A percentile compares a stretch with the other conserved stretches of the same genome.
Conservation (phyloP, 208 protist genomes). For the Crithidia sp. region DNA sequence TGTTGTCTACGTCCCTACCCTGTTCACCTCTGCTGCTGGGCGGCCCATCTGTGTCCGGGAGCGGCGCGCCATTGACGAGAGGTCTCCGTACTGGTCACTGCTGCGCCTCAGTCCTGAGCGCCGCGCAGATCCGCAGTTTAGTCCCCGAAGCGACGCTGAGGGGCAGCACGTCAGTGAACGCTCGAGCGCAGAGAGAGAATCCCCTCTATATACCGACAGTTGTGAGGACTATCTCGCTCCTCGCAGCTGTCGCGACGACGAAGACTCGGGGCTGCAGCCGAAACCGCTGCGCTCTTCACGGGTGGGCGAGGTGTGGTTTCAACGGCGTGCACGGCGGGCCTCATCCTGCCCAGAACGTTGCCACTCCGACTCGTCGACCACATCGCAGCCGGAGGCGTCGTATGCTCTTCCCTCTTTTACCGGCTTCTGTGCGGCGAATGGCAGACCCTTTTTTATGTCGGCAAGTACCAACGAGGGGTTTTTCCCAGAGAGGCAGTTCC, state of each 20-base stretch:
- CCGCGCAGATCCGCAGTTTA: neutral
- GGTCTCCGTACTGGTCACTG: slow-evolving; percentile 54
- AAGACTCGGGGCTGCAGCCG: too few relatives aligned
- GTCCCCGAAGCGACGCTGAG: neutral
- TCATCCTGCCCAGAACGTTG: slow-evolving; percentile 26
- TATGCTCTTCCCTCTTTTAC: slow-evolving; percentile 23
- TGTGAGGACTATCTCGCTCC: too few relatives aligned
- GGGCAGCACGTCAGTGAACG: neutral
- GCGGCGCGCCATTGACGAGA: slow-evolving; percentile 26
- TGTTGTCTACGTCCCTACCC: slow-evolving; percentile 48
- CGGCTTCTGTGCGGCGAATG: slow-evolving; percentile 30
- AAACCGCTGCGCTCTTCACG: slow-evolving; percentile 7
- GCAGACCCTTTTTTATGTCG: slow-evolving; percentile 8
- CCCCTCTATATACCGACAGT: too few relatives aligned
- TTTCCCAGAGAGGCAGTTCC: too few relatives aligned
- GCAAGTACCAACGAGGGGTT: neutral
- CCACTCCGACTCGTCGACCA: neutral
- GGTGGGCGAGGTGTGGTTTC: slow-evolving; percentile 8
- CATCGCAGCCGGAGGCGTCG: neutral
- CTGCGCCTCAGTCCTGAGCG: slow-evolving; percentile 33
- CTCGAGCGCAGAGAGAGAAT: too few relatives aligned
- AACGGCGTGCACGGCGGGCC: neutral
- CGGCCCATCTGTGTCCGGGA: slow-evolving; percentile 65
- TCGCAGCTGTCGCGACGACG: too few relatives aligned
- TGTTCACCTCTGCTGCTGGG: slow-evolving; percentile 68